phyloP scores from a whole-genome alignment of 2,329 filamentous ascomycete genomes.

The Aspergillus luchuensis region DNA sequence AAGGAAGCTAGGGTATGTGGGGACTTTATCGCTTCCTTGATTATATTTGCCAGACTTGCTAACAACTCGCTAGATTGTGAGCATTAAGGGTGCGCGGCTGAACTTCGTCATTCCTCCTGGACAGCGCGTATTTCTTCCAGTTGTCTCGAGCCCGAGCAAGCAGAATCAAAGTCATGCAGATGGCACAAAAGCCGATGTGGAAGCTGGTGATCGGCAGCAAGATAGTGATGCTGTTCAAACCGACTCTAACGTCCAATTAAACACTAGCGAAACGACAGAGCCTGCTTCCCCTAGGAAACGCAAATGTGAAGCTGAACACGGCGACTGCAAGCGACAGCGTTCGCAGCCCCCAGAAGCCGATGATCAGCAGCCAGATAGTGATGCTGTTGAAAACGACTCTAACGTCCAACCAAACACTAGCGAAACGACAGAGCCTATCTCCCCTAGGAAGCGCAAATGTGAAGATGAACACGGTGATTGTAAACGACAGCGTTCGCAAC shows the following conservation, averaged over 20 bases:
- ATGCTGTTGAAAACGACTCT: neutral
- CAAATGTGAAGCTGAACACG: constrained; percentile 14
- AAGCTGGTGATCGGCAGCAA: neutral
- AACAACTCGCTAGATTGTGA: constrained; percentile 31
- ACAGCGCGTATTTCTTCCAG: constrained; percentile 36
- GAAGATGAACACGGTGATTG: constrained; percentile 9
- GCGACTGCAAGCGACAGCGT: neutral
- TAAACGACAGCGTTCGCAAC: neutral
- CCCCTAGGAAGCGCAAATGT: constrained; percentile 20
- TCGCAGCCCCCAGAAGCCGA: constrained; percentile 1
- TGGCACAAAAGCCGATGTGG: neutral
- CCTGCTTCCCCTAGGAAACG: constrained; percentile 17
- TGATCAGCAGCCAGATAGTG: neutral
- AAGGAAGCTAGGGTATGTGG: constrained; percentile 46
- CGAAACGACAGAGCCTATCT: neutral
- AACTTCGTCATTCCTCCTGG: constrained; percentile 45
- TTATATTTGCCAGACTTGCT: neutral
- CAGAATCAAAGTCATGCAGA: constrained; percentile 2
- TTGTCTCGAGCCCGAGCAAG: neutral
- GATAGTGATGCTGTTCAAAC: neutral
- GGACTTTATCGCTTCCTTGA: neutral
- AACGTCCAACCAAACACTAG: neutral
- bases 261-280: neutral
- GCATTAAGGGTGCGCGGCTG: constrained; percentile 34
- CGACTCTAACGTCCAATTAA: neutral